Evolutionary conservation across 768 basidiomycete species (phyloP).

Genomic region (Wakefieldia striispora): DNA sequence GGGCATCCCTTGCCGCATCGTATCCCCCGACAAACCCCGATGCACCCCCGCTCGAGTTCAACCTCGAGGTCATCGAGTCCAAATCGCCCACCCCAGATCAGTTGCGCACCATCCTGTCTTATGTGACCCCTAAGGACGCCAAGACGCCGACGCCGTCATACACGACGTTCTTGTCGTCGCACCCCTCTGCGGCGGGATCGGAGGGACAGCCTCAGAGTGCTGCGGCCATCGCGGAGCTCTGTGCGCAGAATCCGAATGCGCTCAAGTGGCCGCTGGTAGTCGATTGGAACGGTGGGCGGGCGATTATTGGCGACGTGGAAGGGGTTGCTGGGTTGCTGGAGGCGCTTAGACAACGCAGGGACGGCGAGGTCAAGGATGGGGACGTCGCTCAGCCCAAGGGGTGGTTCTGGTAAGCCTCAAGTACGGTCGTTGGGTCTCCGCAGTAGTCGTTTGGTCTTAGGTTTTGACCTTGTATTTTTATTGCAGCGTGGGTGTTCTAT

Average conservation of each 20-base stretch:
- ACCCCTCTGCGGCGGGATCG: conserved; percentile 45
- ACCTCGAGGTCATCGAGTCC: conserved; percentile 69
- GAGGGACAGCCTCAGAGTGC: conserved; percentile 40
- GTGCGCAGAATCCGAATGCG: conserved; percentile 51
- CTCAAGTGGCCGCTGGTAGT: conserved; percentile 82
- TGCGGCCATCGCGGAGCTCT: conserved; percentile 49
- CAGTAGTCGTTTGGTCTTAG: no score
- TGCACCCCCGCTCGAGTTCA: conserved; percentile 59
- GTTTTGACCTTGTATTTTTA: no score
- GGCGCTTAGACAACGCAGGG: conserved; percentile 57
- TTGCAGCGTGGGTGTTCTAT: no score
- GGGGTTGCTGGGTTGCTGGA: conserved; percentile 71
- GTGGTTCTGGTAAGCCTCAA: conserved; percentile 44
- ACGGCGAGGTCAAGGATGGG: conserved; percentile 54
- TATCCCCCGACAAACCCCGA: conserved; percentile 54
- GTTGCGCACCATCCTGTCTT: conserved; percentile 62
- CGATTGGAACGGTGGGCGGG: conserved; percentile 68
- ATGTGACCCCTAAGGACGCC: conserved; percentile 38
- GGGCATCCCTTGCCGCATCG: conserved; percentile 53
- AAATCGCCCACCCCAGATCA: conserved; percentile 66
- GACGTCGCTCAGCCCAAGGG: conserved; percentile 49
- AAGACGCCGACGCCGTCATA: conserved; percentile 28
- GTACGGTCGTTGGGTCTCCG: no score
- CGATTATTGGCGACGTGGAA: conserved; percentile 63
- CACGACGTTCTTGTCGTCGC: conserved; percentile 56